Conservation (phyloP, 2,329 filamentous ascomycete species). For the Diaporthe destruens region DNA sequence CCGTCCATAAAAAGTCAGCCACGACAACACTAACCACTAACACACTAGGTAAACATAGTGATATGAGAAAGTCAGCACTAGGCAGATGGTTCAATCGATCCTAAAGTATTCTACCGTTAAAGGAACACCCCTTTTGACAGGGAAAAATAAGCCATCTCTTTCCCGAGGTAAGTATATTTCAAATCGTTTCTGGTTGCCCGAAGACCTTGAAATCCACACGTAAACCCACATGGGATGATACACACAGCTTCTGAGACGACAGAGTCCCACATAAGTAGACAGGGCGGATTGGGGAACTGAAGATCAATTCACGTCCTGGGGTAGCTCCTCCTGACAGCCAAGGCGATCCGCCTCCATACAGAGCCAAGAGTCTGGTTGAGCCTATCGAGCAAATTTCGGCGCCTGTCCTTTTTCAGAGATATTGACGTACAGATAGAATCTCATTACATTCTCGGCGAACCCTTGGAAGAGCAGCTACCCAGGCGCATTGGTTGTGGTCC, state of each 20-base stretch:
- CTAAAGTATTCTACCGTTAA: neutral
- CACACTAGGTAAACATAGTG: neutral
- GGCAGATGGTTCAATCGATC: neutral
- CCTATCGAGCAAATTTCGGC: neutral
- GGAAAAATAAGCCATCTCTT: neutral
- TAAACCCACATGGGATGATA: slow-evolving; percentile 6
- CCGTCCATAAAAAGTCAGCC: neutral
- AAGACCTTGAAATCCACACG: neutral
- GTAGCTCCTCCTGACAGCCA: neutral
- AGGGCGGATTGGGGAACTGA: neutral
- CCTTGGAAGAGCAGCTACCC: neutral
- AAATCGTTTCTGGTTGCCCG: neutral
- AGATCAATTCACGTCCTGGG: neutral
- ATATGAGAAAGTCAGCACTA: neutral
- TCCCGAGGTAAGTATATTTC: neutral
- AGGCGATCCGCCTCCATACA: neutral
- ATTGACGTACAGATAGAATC: neutral
- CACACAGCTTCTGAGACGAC: neutral
- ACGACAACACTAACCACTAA: neutral
- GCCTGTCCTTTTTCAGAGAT: neutral
- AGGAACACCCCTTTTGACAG: neutral
- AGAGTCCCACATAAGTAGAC: neutral
- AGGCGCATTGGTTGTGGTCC: neutral
- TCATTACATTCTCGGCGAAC: neutral
- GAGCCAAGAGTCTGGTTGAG: neutral